Evolutionary conservation across 2,329 filamentous ascomycete genomes (phyloP).

Genomic region (Colletotrichum tropicicola): DNA sequence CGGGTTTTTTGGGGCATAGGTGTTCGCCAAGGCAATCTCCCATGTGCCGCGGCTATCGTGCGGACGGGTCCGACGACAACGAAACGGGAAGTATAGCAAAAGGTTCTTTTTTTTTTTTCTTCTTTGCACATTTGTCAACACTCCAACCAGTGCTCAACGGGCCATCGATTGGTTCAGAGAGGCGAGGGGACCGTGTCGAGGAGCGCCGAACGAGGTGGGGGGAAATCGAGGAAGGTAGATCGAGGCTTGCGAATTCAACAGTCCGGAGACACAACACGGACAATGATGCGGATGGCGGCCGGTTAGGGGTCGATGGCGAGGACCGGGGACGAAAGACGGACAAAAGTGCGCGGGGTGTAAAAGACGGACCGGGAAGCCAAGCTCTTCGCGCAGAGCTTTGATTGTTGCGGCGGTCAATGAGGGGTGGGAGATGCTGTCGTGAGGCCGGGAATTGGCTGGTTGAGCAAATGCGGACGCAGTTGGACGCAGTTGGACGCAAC

Average conservation of each 20-base stretch:
- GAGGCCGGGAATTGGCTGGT: background rate
- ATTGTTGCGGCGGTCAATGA: background rate
- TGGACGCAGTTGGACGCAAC: too few species aligned
- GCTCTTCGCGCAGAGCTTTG: background rate
- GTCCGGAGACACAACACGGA: too few species aligned
- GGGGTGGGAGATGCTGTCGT: conserved; percentile 7
- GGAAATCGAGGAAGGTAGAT: background rate
- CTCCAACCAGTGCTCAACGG: background rate
- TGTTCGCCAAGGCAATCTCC: conserved; percentile 11
- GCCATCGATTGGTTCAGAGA: background rate
- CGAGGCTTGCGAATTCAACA: too few species aligned
- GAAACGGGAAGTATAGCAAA: background rate
- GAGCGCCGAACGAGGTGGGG: background rate
- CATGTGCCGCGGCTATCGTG: conserved; percentile 18
- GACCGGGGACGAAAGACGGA: too few species aligned
- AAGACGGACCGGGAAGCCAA: background rate
- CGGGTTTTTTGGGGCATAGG: conserved; percentile 9
- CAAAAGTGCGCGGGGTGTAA: too few species aligned
- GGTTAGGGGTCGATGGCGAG: too few species aligned
- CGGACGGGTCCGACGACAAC: background rate
- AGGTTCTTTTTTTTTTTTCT: too few species aligned
- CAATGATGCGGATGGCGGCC: too few species aligned
- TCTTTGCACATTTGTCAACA: too few species aligned
- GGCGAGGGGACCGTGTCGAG: background rate
- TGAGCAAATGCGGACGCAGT: background rate